phyloP scores from a whole-genome alignment of 2,329 filamentous ascomycete species.

The Leptographium wingfieldii region DNA sequence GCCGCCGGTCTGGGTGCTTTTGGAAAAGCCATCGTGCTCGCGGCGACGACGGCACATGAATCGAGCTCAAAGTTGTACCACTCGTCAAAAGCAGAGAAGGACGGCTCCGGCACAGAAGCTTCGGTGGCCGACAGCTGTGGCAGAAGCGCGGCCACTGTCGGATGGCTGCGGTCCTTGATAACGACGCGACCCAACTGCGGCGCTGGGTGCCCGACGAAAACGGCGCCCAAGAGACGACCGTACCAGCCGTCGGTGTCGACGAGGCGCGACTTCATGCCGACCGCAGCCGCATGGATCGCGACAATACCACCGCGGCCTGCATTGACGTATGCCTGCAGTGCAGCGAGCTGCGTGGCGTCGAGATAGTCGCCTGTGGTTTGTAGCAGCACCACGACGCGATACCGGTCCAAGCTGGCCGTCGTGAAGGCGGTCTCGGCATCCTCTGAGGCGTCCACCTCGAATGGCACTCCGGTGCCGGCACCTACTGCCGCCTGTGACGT shows the following conservation, averaged over 20 bases:
- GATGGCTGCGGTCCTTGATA: conserved; percentile 19
- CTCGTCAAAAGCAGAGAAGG: conserved; percentile 23
- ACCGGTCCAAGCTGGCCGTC: conserved; percentile 17
- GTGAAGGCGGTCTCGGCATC: conserved; percentile 21
- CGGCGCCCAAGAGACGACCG: conserved; percentile 23
- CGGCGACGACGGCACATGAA: background rate
- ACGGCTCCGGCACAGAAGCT: conserved; percentile 1
- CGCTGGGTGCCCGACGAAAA: conserved; percentile 25
- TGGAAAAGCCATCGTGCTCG: background rate
- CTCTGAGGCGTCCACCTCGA: conserved; percentile 23
- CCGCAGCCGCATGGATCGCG: conserved; percentile 26
- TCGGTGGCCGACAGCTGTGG: conserved; percentile 4
- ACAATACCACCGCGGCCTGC: conserved; percentile 24
- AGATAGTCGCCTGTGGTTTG: conserved; percentile 27
- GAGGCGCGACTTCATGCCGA: conserved; percentile 17
- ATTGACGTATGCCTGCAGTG: conserved; percentile 21
- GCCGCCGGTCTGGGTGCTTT: background rate
- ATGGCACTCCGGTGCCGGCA: conserved; percentile 12
- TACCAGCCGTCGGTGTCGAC: conserved; percentile 20
- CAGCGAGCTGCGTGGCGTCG: conserved; percentile 18
- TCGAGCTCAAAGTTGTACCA: conserved; percentile 27
- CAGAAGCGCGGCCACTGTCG: conserved; percentile 16
- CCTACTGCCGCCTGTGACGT: conserved; percentile 4
- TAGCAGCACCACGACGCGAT: conserved; percentile 24
- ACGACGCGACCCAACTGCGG: conserved; percentile 21